Evolutionary conservation across 805 yeast species (phyloP).

Genomic region (Suhomyces faveliae): DNA sequence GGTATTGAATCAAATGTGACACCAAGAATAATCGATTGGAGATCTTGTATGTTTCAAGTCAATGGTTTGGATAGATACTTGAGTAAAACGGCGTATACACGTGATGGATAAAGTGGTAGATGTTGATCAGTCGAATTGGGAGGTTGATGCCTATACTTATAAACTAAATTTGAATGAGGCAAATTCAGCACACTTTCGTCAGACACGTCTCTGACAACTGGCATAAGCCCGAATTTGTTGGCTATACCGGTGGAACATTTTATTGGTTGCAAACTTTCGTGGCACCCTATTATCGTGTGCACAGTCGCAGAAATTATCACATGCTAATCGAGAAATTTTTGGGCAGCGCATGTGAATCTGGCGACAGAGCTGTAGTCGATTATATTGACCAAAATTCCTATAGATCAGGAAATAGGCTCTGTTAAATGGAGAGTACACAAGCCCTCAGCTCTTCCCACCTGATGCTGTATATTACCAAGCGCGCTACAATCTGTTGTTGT

Average conservation of each 20-base stretch:
- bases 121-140: neutral
- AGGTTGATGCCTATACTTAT: neutral
- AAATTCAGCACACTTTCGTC: neutral
- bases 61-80: neutral
- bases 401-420: no score
- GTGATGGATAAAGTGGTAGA: neutral
- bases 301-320: neutral
- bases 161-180: neutral
- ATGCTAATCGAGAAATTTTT: neutral
- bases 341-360: conserved; percentile 1
- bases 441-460: neutral
- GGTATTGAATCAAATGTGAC: neutral
- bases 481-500: no score
- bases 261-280: conserved; percentile 1
- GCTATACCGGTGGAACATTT: neutral
- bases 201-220: neutral
- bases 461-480: no score
- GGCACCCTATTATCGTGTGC: neutral
- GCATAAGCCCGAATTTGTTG: neutral
- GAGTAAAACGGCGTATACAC: neutral
- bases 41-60: neutral
- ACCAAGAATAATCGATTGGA: neutral
- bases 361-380: neutral
- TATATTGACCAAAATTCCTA: neutral
- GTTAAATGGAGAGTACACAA: neutral